Evolutionary conservation across 805 yeast species (phyloP).

Genomic region (Yarrowia sp.): DNA sequence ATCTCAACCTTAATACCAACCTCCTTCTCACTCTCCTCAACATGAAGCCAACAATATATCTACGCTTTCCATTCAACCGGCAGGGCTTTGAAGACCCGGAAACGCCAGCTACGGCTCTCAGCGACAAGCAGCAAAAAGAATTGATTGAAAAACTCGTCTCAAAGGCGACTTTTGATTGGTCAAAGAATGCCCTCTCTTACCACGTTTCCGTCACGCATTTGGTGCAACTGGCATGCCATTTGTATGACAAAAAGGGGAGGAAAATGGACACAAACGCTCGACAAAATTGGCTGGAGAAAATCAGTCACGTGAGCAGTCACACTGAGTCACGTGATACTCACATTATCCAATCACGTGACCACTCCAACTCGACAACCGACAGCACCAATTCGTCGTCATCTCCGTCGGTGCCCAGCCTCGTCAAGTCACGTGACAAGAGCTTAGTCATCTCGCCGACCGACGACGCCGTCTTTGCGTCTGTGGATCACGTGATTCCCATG

Average conservation of each 20-base stretch:
- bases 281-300: neutral
- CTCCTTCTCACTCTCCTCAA: neutral
- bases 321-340: neutral
- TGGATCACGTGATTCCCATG: neutral
- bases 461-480: constrained; percentile 1
- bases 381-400: too few species aligned
- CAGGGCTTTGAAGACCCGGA: constrained; percentile 3
- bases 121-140: neutral
- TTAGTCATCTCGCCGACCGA: neutral
- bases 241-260: constrained; percentile 21
- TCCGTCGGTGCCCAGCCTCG: neutral
- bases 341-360: neutral
- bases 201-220: neutral
- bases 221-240: neutral
- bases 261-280: neutral
- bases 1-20: constrained; percentile 2
- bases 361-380: neutral
- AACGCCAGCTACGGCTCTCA: neutral
- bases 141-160: neutral
- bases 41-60: constrained; percentile 15
- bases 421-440: neutral
- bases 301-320: neutral
- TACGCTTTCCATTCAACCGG: constrained; percentile 10
- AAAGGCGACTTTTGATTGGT: neutral
- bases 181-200: neutral